These are phyloP conservation scores for Aspergillus pseudoglaucus DNA, from an alignment of 2,329 filamentous ascomycete genomes.

Conservation along the genomic window DNA sequence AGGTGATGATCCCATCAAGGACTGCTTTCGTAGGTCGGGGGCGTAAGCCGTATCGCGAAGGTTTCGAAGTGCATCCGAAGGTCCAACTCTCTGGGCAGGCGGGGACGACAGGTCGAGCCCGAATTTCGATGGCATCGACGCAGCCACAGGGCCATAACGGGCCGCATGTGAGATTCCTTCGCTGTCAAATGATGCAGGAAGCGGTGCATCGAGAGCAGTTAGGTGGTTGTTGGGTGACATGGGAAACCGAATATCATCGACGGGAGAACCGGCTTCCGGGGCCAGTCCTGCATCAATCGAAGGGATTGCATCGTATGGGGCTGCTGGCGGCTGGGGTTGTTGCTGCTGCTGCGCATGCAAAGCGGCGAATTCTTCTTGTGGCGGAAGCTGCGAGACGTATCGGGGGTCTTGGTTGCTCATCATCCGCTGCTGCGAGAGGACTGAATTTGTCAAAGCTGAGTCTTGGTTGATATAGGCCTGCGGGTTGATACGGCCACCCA, in stretches of 20 bases:
- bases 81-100: constrained; percentile 61
- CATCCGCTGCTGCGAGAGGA: constrained; percentile 55
- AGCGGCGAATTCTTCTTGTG: constrained; percentile 39
- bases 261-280: constrained; percentile 68
- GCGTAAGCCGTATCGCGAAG: constrained; percentile 63
- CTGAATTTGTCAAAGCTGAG: constrained; percentile 67
- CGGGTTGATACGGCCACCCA: constrained; percentile 62
- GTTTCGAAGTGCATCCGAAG: constrained; percentile 56
- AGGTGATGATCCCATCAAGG: constrained; percentile 50
- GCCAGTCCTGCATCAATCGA: constrained; percentile 54
- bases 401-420: constrained; percentile 45
- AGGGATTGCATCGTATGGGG: constrained; percentile 45
- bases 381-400: constrained; percentile 35
- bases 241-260: constrained; percentile 68
- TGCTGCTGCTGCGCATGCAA: constrained; percentile 36
- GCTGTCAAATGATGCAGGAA: constrained; percentile 93
- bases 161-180: constrained; percentile 91
- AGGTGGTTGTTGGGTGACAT: constrained; percentile 71
- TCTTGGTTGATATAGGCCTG: constrained; percentile 57
- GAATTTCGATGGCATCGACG: constrained; percentile 88
- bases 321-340: constrained; percentile 1
- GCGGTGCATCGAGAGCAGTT: constrained; percentile 87
- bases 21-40: constrained; percentile 61
- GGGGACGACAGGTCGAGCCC: constrained; percentile 68
- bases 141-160: constrained; percentile 80